Evolutionary conservation across 805 yeast species (phyloP).

Genomic region (Candida pseudofarinosa): DNA sequence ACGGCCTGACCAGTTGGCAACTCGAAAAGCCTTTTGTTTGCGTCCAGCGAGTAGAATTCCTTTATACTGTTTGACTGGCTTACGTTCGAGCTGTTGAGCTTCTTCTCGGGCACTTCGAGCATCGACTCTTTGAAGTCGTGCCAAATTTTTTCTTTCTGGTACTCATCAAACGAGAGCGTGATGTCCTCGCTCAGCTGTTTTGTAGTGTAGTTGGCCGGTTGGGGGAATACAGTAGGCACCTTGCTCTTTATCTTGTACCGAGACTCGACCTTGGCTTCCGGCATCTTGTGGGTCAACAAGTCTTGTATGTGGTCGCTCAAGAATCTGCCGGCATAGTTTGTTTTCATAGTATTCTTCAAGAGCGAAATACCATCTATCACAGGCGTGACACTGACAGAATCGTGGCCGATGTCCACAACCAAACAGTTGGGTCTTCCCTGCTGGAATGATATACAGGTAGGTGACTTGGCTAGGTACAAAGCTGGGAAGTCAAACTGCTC

Average conservation of each 20-base stretch:
- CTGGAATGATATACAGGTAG: conserved; percentile 87
- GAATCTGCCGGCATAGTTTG: conserved; percentile 70
- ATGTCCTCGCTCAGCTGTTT: conserved; percentile 27
- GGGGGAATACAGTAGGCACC: conserved; percentile 28
- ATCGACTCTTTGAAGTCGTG: conserved; percentile 76
- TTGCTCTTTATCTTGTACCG: conserved; percentile 51
- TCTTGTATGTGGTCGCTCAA: conserved; percentile 51
- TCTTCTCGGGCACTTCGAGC: conserved; percentile 49
- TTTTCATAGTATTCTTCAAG: conserved; percentile 63
- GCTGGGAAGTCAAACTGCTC: conserved; percentile 76
- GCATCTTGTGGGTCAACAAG: conserved; percentile 27
- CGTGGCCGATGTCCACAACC: conserved; percentile 84
- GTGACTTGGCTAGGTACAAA: conserved; percentile 71
- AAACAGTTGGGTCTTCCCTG: conserved; percentile 84
- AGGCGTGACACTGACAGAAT: conserved; percentile 70
- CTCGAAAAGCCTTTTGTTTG: conserved; percentile 53
- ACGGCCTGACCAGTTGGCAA: conserved; percentile 71
- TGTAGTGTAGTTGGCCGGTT: conserved; percentile 20
- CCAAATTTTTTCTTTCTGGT: conserved; percentile 50
- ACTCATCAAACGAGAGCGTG: conserved; percentile 50
- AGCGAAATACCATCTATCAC: conserved; percentile 79
- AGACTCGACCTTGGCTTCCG: conserved; percentile 26
- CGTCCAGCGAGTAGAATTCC: conserved; percentile 24
- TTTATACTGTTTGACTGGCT: conserved; percentile 17
- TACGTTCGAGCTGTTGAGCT: conserved; percentile 17